phyloP scores from a whole-genome alignment of 495 filamentous ascomycete genomes.

The Talaromyces liani region DNA sequence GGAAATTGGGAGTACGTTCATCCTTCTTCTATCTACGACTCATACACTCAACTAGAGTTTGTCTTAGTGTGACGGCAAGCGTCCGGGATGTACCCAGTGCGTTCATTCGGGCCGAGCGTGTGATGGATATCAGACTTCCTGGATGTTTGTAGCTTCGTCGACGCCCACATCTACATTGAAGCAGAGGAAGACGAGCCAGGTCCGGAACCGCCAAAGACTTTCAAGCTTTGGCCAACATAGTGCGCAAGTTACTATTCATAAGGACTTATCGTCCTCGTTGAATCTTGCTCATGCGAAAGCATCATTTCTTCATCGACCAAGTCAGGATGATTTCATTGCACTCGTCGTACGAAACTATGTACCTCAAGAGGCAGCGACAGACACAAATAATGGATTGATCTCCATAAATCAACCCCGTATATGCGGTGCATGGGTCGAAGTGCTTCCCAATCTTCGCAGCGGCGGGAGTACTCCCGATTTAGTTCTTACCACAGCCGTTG shows the following conservation, averaged over 20 bases:
- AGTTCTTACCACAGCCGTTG: not conserved
- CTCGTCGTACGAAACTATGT: not conserved
- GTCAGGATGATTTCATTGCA: conserved; percentile 1
- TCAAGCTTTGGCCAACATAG: too few relatives aligned
- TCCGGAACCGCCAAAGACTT: too few relatives aligned
- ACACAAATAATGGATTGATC: too few relatives aligned
- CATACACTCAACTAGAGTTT: too few relatives aligned
- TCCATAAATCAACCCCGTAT: too few relatives aligned
- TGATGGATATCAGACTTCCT: conserved; percentile 14
- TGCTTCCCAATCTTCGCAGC: conserved; percentile 19
- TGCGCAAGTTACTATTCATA: too few relatives aligned
- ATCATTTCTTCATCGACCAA: not conserved
- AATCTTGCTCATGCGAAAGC: not conserved
- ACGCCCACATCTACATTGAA: not conserved
- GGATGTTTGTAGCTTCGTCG: conserved; percentile 16
- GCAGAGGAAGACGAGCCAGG: not conserved
- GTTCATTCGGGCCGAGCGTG: conserved; percentile 13
- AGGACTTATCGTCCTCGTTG: not conserved
- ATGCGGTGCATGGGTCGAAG: conserved; percentile 33
- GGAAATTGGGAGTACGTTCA: conserved; percentile 17
- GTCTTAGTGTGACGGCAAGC: conserved; percentile 19
- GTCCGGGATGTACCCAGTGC: conserved; percentile 18
- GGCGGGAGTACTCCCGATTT: not conserved
- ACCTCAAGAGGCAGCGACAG: too few relatives aligned
- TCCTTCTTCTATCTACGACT: too few relatives aligned